Base-by-base conservation (phyloP, 495 filamentous ascomycete genomes). In the Penicillium riverlandense region DNA sequence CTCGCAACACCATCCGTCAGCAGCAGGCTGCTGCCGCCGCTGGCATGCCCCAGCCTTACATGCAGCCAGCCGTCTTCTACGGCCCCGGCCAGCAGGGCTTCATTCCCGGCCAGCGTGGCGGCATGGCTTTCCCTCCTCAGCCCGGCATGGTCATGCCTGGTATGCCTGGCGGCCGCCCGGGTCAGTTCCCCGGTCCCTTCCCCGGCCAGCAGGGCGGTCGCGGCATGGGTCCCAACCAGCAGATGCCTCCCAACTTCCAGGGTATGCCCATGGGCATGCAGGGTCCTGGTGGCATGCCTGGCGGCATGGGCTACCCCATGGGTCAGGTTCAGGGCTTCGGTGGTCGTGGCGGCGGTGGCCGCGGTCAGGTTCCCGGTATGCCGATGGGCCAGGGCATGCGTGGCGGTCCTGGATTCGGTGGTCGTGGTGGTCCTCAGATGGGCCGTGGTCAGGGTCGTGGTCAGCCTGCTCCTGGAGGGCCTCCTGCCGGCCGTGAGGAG, bases 1-100 rank as follows among this genome's bases (percentile, higher is more conserved):
- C 91, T 65, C 90, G 92, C 63, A 97, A 97, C 77, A 89, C 92
- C 69, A 82, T 96, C 61, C 83, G 94, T 53, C 90, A 96, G 82
- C 94, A 97, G 75, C 92, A 99, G 71, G 85, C 88, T 55, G 91
- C 90, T 41, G 90, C 94, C 42, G 88, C 82, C 41, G 92, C 88
- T 43, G 90, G 88, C 55, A 88, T 96, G 77, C 86, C 87, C 48
- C 84, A 88, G 66, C 85, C 86, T 67, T 82, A 76, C 71, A 81
- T 92, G 80, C 86, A 88, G 63, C 77, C 84, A 45, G 81, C 84
- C 38, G 88, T 96, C 72, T 96, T 88, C 76, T 94, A 90, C 58
- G 80, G 78, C 27, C 86, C 86, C 43, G 85, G 85, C 29, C 88
- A 94, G 69, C 91, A 92, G 71, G 83, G 85, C 61, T 80, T 88